Evolutionary conservation across 805 yeast species (phyloP), one percentile per base, ranked within the genome.

Genomic region (Ogataea chonburiensis): DNA sequence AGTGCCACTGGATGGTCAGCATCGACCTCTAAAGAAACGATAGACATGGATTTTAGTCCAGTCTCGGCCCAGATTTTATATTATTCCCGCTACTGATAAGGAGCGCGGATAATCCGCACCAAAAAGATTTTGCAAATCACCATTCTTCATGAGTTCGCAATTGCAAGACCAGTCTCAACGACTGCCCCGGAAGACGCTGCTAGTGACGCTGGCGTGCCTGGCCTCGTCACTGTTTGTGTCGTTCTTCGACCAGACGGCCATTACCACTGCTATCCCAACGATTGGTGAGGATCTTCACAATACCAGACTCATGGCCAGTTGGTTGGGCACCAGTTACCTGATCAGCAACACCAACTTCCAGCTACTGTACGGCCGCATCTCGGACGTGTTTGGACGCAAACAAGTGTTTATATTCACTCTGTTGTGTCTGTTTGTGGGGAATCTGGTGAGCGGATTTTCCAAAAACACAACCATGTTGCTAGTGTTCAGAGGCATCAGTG

Each of bases 321-420:
- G 81, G 78, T 73, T 43, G 1, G 78, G 77, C n/a, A 68, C 80
- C 1, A 68, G 77, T 12, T 61, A 70, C 14, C 56, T 73, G 15
- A 64, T 75, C 34, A 71, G 77, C 5, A 68, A 71, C 37, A 65
- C 75, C 41, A 67, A 68, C n/a, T 71, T 74, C 44, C 79, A 75
- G 45, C 70, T 73, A 3, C 52, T 73, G 6, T 68, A 68, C 42
- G 80, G 80, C 2, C 55, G 81, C 26, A 46, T 73, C 14, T 67
- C 77, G 3, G 81, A 75, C 52, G 72, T 75, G 4, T 71, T 75
- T 49, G 78, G 78, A 3, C 54, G 81, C 31, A 74, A 74, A 40
- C 47, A 50, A 25, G 67, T 73, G 15, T 53, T 75, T 35, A 47
- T 73, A 29, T 45, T 58, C 3, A 63, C 71, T 15, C 51, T 73